Base-by-base conservation (phyloP, 768 basidiomycete genomes). In the Gymnopilus dilepis region DNA sequence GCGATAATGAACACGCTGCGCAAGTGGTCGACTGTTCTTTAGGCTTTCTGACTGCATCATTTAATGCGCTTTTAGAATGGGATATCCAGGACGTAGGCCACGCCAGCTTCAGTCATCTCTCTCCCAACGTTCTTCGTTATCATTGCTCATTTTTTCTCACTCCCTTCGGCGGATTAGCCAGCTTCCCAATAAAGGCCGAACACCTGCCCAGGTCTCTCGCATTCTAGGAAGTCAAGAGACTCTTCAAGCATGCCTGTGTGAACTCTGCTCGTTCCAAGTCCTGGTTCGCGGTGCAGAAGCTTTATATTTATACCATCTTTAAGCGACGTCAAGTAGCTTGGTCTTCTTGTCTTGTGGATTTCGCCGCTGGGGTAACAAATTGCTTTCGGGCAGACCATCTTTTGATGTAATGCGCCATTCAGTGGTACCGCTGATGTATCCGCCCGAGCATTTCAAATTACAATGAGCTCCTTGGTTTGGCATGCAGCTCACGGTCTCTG, bases 21-120 rank as follows among this genome's bases (percentile, higher is more conserved):
- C 11, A 11, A 34, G 31, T 8, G 31, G 43, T 30, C 17, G 50
- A 43, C 48, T 34, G 19, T 34, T 56, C 37, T 45, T 43, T 56
- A 59, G 55, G 59, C 60, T 56, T 57, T 34, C 38, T 38, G 37
- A 52, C 38, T 53, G 53, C 61, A 67, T 67, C 66, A 67, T 67
- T 67, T 38, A 59, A 24, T 64, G 63, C 66, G 66, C 58, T 43
- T 34, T 45, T 64, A 67, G 63, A 54, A 60, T 56, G 66, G 63
- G 45, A 21, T 64, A 64, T 60, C 45, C 45, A 31, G 38, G 26
- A 42, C 47, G 52, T 45, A 48, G 52, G 31, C 34, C 48, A 33
- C 45, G 53, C 26, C 42, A 59, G 37, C 19, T 58, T 12, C 22
- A 45, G 51, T 52, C 41, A 56, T n/a, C 47, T 48, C 28, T 38